Evolutionary conservation across 345 rosid genomes (phyloP), one percentile per base, ranked within the genome.

Genomic region (Carallia brachiata): DNA sequence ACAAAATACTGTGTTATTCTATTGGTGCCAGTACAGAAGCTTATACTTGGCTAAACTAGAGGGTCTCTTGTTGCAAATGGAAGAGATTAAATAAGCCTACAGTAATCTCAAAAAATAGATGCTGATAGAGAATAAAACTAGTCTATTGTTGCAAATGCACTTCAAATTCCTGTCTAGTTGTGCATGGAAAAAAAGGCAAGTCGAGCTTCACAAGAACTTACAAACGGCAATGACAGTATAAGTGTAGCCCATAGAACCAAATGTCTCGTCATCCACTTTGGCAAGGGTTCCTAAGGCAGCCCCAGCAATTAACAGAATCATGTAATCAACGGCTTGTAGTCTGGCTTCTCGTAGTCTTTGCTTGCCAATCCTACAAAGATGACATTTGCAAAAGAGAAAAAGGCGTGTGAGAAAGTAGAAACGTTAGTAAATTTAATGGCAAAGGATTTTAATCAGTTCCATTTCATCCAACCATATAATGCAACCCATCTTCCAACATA

Each of bases 231-330:
- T 90, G 74, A 90, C 90, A 1, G 96, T 84, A 69, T 82, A 92
- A 39, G 96, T 90, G 72, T 90, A 92, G 65, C 98, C 96, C 28
- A 66, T 84, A 66, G 87, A 75, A 31, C 83, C 89, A 36, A 92
- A 84, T n/a, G 91, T 86, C 78, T 84, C 95, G 67, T 92, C 98
- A 30, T 79, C 80, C 70, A 90, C 95, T 73, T 87, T 87, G 0
- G 96, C 89, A 68, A 92, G 96, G 65, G 88, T 86, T 70, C 95
- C 98, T 77, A 92, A 84, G 86, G 89, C 86, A 55, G 94, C 96
- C 77, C 98, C 98, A 48, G 92, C 98, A 47, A 90, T 80, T 77
- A 88, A 80, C n/a, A 92, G 73, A 48, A 92, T 90, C 50, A 88
- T 52, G 36, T 82, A 83, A 83, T 92, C 98, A 62, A 85, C 79